These are phyloP conservation scores for Nepenthes mirabilis DNA, from an alignment of 148 eudicot species.

Conservation along the genomic window DNA sequence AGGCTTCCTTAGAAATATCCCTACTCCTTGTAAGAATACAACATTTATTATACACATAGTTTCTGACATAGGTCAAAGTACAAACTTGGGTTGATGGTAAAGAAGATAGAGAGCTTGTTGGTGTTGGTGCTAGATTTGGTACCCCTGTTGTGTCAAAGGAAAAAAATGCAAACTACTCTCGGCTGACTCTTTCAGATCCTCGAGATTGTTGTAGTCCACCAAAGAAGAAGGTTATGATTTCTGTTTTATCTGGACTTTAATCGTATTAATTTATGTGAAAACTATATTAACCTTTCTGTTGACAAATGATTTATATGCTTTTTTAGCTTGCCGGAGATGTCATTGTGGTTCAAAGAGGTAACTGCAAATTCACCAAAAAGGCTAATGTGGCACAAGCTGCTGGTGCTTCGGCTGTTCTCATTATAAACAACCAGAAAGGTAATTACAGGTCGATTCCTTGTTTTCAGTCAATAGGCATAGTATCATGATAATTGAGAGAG, in stretches of 20 bases:
- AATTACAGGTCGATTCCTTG: conserved; percentile 1
- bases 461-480: too few relatives aligned
- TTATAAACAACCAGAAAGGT: conserved; percentile 73
- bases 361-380: conserved; percentile 80
- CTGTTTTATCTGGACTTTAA: conserved; percentile 2
- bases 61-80: conserved; percentile 54
- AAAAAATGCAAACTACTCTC: conserved; percentile 58
- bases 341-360: conserved; percentile 72
- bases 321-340: conserved; percentile 66
- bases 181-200: conserved; percentile 49
- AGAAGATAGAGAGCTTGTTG: conserved; percentile 60
- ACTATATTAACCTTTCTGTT: neutral
- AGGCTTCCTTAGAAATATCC: neutral
- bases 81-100: conserved; percentile 75
- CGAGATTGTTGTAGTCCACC: conserved; percentile 66
- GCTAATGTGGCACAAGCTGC: conserved; percentile 81
- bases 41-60: neutral
- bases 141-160: conserved; percentile 53
- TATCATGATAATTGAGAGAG: too few relatives aligned
- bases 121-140: conserved; percentile 93
- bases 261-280: neutral
- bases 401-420: conserved; percentile 84
- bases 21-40: neutral
- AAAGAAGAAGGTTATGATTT: conserved; percentile 45
- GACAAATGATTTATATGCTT: neutral